Percentiles rank a stretch among this genome's conserved stretches.
These are phyloP conservation scores for Trichoderma virens DNA, from an alignment of 495 filamentous ascomycete genomes.

Conservation along the genomic window DNA sequence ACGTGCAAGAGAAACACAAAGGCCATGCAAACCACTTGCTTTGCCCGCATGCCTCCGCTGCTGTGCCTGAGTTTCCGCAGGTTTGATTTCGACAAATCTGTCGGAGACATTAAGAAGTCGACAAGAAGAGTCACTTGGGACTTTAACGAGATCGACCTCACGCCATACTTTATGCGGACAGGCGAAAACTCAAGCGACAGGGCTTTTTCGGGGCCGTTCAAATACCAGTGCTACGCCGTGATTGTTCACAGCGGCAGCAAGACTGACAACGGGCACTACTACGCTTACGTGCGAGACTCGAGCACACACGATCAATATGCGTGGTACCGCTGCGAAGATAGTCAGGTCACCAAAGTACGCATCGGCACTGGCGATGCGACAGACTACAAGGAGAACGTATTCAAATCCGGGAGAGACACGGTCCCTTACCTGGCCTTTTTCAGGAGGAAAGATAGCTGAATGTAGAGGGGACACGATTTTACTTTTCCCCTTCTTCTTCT, in stretches of 20 bases:
- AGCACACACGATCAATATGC: slow-evolving; percentile 17
- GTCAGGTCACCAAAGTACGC: slow-evolving; percentile 19
- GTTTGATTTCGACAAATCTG: slow-evolving; percentile 16
- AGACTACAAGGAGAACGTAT: background rate
- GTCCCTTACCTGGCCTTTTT: slow-evolving; percentile 23
- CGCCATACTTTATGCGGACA: slow-evolving; percentile 19
- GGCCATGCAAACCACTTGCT: slow-evolving; percentile 21
- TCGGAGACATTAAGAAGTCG: slow-evolving; percentile 18
- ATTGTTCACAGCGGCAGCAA: slow-evolving; percentile 25
- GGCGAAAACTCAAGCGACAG: slow-evolving; percentile 1
- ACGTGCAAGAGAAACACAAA: slow-evolving; percentile 24
- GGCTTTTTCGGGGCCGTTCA: slow-evolving; percentile 20
- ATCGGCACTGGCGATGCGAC: slow-evolving; percentile 16
- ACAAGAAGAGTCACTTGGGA: slow-evolving; percentile 26
- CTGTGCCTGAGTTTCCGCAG: slow-evolving; percentile 25
- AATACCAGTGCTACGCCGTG: slow-evolving; percentile 42
- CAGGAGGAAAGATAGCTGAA: slow-evolving; percentile 5
- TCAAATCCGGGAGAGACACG: slow-evolving; percentile 13
- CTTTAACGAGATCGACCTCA: slow-evolving; percentile 30
- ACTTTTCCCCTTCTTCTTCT: background rate
- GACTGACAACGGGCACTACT: slow-evolving; percentile 37
- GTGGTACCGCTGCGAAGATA: slow-evolving; percentile 32
- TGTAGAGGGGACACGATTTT: background rate
- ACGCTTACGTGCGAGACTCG: slow-evolving; percentile 28
- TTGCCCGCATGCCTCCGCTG: slow-evolving; percentile 29